Evolutionary conservation across 2,329 filamentous ascomycete genomes (phyloP).

Genomic region (Chaetomiaceae sp.): DNA sequence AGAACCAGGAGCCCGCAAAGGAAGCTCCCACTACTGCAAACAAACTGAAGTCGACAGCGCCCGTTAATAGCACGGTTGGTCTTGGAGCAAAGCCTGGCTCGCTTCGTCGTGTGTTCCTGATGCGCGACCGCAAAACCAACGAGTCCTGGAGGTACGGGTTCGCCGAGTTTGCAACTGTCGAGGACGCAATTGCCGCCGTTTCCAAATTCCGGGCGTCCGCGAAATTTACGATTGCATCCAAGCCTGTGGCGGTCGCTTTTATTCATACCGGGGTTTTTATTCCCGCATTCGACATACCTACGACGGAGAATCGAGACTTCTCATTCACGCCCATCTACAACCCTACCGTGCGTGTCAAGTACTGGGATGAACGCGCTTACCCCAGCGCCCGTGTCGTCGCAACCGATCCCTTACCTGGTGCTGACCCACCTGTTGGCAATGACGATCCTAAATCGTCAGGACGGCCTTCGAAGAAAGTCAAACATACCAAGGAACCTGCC

Average conservation of each 20-base stretch:
- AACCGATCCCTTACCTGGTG: constrained; percentile 39
- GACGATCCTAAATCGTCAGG: constrained; percentile 28
- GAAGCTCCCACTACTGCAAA: constrained; percentile 42
- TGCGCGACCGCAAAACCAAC: constrained; percentile 66
- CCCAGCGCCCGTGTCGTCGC: constrained; percentile 60
- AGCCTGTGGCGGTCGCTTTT: constrained; percentile 65
- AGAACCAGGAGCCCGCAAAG: constrained; percentile 48
- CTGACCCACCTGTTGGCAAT: constrained; percentile 33
- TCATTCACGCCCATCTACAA: constrained; percentile 70
- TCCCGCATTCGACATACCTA: constrained; percentile 58
- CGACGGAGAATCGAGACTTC: constrained; percentile 54
- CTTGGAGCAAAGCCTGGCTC: constrained; percentile 69
- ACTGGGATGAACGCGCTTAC: constrained; percentile 73
- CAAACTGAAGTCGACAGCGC: constrained; percentile 57
- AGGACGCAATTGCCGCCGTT: constrained; percentile 71
- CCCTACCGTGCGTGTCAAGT: constrained; percentile 62
- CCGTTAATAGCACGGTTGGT: constrained; percentile 52
- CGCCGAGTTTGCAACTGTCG: constrained; percentile 72
- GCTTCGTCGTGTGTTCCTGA: constrained; percentile 70
- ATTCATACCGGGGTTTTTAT: constrained; percentile 85
- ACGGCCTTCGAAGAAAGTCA: constrained; percentile 46
- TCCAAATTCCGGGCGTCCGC: constrained; percentile 67
- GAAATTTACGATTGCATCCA: constrained; percentile 73
- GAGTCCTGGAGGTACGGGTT: constrained; percentile 80
- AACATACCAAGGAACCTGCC: constrained; percentile 45